phyloP scores from a whole-genome alignment of 495 filamentous ascomycete species.

The Penicillium desertorum region DNA sequence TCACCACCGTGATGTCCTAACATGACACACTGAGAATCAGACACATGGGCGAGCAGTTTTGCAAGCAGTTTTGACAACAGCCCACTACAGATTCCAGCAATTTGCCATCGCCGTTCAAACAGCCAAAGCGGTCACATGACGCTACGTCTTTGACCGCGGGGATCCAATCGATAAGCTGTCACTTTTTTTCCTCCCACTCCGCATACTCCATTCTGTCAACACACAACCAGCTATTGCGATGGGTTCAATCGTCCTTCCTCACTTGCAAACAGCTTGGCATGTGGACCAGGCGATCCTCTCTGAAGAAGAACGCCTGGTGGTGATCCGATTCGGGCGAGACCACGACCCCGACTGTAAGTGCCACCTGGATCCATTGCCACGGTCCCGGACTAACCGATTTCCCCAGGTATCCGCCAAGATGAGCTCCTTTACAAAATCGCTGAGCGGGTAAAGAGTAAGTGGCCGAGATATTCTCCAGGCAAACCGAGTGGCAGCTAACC shows the following conservation, averaged over 20 bases:
- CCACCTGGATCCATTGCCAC: not conserved
- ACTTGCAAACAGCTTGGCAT: conserved; percentile 91
- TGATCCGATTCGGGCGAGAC: conserved; percentile 88
- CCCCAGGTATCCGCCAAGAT: conserved; percentile 79
- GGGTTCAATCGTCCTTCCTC: conserved; percentile 92
- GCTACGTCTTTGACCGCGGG: conserved; percentile 20
- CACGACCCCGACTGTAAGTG: conserved; percentile 60
- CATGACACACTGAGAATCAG: not conserved
- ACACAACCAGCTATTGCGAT: conserved; percentile 44
- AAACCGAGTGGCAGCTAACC: conserved; percentile 2
- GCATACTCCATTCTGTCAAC: not conserved
- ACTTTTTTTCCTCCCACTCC: conserved; percentile 10
- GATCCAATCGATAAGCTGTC: conserved; percentile 26
- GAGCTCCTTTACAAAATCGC: conserved; percentile 81
- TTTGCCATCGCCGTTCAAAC: not conserved
- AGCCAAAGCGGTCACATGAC: conserved; percentile 22
- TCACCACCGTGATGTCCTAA: not conserved
- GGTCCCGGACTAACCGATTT: conserved; percentile 19
- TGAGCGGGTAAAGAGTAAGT: conserved; percentile 47
- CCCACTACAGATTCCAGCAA: not conserved
- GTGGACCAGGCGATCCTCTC: conserved; percentile 91
- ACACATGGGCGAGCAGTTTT: not conserved
- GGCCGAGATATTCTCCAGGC: not conserved
- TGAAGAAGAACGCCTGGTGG: conserved; percentile 94
- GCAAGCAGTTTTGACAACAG: not conserved